phyloP scores from a whole-genome alignment of 1,284 basidiomycete genomes.

The Xanthoconium separans region DNA sequence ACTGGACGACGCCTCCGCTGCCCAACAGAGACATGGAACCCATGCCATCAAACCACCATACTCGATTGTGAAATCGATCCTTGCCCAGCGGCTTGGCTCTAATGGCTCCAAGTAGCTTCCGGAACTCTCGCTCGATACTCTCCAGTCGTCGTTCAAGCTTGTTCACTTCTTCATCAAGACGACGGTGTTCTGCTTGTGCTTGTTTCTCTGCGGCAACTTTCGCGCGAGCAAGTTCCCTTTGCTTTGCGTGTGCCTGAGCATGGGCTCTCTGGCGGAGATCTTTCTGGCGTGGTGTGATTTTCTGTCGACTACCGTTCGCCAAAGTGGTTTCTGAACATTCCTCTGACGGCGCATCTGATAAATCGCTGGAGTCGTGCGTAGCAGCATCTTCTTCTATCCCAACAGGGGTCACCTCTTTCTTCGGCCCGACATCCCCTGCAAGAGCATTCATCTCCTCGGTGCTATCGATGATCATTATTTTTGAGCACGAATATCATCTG shows the following conservation, averaged over 20 bases:
- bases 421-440: conserved; percentile 55
- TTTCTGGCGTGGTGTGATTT: conserved; percentile 49
- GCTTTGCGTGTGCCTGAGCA: conserved; percentile 65
- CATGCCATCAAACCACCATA: conserved; percentile 99
- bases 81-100: conserved; percentile 86
- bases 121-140: conserved; percentile 90
- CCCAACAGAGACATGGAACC: conserved; percentile 79
- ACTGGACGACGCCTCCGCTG: conserved; percentile 72
- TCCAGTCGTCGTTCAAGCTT: conserved; percentile 79
- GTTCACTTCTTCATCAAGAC: conserved; percentile 85
- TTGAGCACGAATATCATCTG: conserved; percentile 1
- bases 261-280: conserved; percentile 55
- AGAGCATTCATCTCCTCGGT: conserved; percentile 73
- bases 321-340: conserved; percentile 50
- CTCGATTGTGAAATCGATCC: conserved; percentile 91
- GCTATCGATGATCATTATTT: conserved; percentile 38
- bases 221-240: conserved; percentile 71
- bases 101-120: conserved; percentile 79
- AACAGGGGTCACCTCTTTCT: conserved; percentile 44
- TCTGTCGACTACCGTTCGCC: conserved; percentile 41
- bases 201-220: conserved; percentile 71
- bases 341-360: conserved; percentile 67
- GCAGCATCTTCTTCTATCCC: conserved; percentile 54
- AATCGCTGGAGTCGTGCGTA: conserved; percentile 65
- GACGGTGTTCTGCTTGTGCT: conserved; percentile 72